Percentiles rank a stretch among this genome's conserved stretches.
Conservation (phyloP, 768 basidiomycete genomes). For the Boletus eberwhitei region DNA sequence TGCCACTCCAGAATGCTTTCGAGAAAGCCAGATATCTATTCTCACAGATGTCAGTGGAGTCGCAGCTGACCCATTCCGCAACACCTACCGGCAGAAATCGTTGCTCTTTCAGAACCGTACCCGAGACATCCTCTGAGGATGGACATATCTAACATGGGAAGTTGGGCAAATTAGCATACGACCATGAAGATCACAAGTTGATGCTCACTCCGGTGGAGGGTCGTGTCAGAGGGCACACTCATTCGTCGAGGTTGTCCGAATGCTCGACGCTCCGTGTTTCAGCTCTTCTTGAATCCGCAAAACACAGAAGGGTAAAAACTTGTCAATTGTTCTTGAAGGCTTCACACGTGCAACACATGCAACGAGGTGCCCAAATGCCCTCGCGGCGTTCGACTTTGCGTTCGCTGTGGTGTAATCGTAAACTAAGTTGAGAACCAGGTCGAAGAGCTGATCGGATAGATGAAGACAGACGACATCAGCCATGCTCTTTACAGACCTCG, state of each 20-base stretch:
- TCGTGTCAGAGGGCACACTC: constrained; percentile 80
- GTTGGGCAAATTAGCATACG: neutral
- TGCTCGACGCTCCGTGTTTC: constrained; percentile 84
- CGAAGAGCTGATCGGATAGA: constrained; percentile 61
- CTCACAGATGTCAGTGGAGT: neutral
- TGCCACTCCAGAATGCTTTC: constrained; percentile 72
- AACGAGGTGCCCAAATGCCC: constrained; percentile 85
- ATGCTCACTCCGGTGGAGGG: constrained; percentile 85
- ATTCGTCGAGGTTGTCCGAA: constrained; percentile 74
- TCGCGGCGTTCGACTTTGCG: constrained; percentile 86
- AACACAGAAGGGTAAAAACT: constrained; percentile 76
- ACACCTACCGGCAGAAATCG: constrained; percentile 75
- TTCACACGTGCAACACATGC: constrained; percentile 77
- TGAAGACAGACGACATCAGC: constrained; percentile 80
- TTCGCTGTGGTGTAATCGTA: constrained; percentile 87
- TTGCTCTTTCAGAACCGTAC: constrained; percentile 54
- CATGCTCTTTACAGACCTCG: constrained; percentile 77
- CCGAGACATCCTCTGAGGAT: constrained; percentile 82
- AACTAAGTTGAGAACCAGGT: constrained; percentile 79
- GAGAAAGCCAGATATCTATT: constrained; percentile 66
- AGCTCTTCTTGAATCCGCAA: constrained; percentile 80
- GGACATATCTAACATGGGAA: constrained; percentile 54
- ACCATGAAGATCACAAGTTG: neutral
- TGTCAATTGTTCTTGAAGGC: constrained; percentile 71
- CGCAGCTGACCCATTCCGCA: neutral